Conservation (phyloP, 345 rosid species). For the Syzygium oleosum region DNA sequence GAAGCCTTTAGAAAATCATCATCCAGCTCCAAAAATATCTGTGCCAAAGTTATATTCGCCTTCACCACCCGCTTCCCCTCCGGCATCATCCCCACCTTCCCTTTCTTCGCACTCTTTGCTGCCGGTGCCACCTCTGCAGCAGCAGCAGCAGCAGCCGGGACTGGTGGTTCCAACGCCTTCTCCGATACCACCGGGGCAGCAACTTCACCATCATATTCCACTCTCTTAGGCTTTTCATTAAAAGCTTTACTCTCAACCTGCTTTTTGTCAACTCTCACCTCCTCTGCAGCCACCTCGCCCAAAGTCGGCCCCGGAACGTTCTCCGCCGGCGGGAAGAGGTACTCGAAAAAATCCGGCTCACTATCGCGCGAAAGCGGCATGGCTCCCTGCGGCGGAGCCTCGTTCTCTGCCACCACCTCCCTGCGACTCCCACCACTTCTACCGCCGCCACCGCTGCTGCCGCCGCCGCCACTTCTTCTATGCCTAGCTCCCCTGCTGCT, state of each 20-base stretch:
- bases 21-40: conserved; percentile 64
- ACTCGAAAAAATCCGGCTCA: conserved; percentile 22
- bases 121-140: background rate
- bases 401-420: conserved; percentile 1
- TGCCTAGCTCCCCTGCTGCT: conserved; percentile 16
- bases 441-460: background rate
- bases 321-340: conserved; percentile 36
- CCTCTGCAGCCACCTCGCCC: conserved; percentile 28
- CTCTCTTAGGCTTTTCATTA: conserved; percentile 27
- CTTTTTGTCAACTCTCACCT: conserved; percentile 17
- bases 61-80: conserved; percentile 29
- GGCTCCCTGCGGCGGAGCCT: background rate
- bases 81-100: conserved; percentile 16
- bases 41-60: conserved; percentile 25
- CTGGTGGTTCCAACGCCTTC: conserved; percentile 1
- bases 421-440: conserved; percentile 24
- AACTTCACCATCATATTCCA: conserved; percentile 11
- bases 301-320: conserved; percentile 53
- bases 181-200: background rate
- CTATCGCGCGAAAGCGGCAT: conserved; percentile 8
- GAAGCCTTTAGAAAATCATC: conserved; percentile 85
- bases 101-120: conserved; percentile 31
- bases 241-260: conserved; percentile 18
- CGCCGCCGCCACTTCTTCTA: background rate
- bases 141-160: background rate